These are phyloP conservation scores for Dendrocalamus sinicus DNA, from an alignment of 176 grass and related monocot species.

Conservation along the genomic window DNA sequence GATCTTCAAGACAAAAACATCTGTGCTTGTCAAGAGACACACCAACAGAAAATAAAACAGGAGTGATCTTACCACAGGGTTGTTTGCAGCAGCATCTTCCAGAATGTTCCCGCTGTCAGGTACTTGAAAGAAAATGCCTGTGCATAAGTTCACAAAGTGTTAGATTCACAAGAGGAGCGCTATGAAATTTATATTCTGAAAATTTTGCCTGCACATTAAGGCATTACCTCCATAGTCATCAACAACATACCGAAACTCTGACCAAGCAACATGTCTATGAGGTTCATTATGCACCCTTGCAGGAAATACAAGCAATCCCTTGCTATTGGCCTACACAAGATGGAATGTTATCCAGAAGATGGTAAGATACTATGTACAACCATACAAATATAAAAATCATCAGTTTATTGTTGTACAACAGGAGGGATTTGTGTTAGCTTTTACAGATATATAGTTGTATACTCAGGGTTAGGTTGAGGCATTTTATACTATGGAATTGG, in stretches of 20 bases:
- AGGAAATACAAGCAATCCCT: conserved; percentile 88
- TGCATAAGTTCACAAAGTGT: conserved; percentile 31
- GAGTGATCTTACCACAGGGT: conserved; percentile 70
- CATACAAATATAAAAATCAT: background rate
- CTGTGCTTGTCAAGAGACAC: conserved; percentile 4
- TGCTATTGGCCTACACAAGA: conserved; percentile 79
- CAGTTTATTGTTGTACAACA: background rate
- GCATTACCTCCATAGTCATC: conserved; percentile 91
- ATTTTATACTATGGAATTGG: conserved; percentile 3
- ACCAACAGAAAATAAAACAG: conserved; percentile 17
- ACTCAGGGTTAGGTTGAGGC: background rate
- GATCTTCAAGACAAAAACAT: conserved; percentile 27
- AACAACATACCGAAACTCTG: conserved; percentile 81
- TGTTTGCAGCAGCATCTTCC: conserved; percentile 70
- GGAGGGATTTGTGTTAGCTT: conserved; percentile 20
- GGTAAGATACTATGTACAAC: background rate
- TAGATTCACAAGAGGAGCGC: conserved; percentile 21
- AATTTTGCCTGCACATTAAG: conserved; percentile 29
- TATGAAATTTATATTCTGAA: conserved; percentile 1
- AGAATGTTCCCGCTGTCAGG: conserved; percentile 77
- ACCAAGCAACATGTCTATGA: conserved; percentile 77
- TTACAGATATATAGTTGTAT: background rate
- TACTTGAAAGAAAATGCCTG: conserved; percentile 94
- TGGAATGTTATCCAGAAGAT: conserved; percentile 28
- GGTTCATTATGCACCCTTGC: conserved; percentile 89